These are phyloP conservation scores for Sicyos baderoa DNA, from an alignment of 306 rosid genomes.

Conservation along the genomic window DNA sequence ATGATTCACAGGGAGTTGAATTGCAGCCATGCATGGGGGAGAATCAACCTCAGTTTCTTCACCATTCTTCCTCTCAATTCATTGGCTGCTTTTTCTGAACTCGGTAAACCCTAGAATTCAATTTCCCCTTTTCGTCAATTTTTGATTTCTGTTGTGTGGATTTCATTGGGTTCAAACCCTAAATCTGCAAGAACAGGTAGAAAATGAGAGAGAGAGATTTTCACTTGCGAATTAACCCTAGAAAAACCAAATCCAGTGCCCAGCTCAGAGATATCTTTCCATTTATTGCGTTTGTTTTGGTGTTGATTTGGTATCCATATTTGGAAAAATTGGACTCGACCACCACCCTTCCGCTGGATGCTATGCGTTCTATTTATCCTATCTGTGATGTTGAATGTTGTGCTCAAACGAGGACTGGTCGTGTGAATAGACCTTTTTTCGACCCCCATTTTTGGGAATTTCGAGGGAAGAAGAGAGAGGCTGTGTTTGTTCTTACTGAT, in stretches of 20 bases:
- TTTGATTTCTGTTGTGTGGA: conserved; percentile 3
- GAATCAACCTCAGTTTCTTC: conserved; percentile 10
- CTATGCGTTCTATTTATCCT: conserved; percentile 18
- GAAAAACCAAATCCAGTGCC: conserved; percentile 13
- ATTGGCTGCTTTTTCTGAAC: not conserved
- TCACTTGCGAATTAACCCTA: conserved; percentile 3
- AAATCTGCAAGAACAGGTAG: conserved; percentile 4
- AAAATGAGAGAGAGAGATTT: not conserved
- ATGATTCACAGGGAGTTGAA: not conserved
- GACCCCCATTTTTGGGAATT: conserved; percentile 16
- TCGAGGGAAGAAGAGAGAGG: not conserved
- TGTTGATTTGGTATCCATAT: conserved; percentile 22
- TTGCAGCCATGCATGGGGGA: not conserved
- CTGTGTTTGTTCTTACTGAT: conserved; percentile 15
- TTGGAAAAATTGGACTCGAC: conserved; percentile 9
- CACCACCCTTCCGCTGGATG: not conserved
- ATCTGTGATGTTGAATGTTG: not conserved
- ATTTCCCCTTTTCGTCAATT: conserved; percentile 4
- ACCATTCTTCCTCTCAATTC: not conserved
- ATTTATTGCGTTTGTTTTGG: conserved; percentile 20
- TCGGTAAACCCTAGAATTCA: conserved; percentile 6
- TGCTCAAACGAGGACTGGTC: not conserved
- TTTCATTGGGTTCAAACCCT: not conserved
- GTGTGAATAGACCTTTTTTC: not conserved
- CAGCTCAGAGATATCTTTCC: conserved; percentile 19